A percentile compares a stretch with the other conserved stretches of the same genome.
Conservation (phyloP, 1,284 basidiomycete genomes). For the Cystobasidium pallidum region DNA sequence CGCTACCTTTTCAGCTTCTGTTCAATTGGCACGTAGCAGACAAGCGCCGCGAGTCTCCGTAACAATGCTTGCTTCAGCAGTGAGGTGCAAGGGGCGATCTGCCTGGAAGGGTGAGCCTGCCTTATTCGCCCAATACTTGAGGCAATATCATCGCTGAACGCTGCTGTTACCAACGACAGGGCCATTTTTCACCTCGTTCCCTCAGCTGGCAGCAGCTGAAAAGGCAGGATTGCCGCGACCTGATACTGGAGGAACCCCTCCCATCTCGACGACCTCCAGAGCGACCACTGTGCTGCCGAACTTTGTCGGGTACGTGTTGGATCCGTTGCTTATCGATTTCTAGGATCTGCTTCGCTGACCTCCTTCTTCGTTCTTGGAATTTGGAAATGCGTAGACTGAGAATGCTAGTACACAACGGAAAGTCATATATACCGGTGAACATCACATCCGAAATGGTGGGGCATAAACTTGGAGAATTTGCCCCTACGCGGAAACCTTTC, state of each 20-base stretch:
- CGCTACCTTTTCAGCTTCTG: background rate
- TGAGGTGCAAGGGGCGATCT: slow-evolving; percentile 49
- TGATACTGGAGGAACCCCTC: slow-evolving; percentile 55
- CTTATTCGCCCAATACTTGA: background rate
- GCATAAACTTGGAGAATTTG: slow-evolving; percentile 94
- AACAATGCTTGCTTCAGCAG: slow-evolving; percentile 50
- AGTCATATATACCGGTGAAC: slow-evolving; percentile 80
- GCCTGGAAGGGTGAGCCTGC: slow-evolving; percentile 53
- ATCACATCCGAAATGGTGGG: slow-evolving; percentile 98
- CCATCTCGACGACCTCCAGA: slow-evolving; percentile 86
- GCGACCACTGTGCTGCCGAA: slow-evolving; percentile 92
- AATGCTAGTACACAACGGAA: slow-evolving; percentile 85
- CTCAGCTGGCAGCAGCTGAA: slow-evolving; percentile 81
- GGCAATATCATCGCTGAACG: background rate
- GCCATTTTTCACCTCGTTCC: slow-evolving; percentile 93
- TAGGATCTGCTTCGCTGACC: background rate
- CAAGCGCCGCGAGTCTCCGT: background rate
- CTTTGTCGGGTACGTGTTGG: slow-evolving; percentile 72
- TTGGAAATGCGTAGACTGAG: slow-evolving; percentile 43
- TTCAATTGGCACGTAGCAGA: background rate
- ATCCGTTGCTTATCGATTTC: too few relatives aligned
- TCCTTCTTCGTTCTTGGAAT: background rate
- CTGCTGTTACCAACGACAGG: slow-evolving; percentile 61
- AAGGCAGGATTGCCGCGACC: slow-evolving; percentile 65
- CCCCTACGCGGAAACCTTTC: slow-evolving; percentile 73